A percentile compares a stretch with the other conserved stretches of the same genome.
Conservation (phyloP, 257 asterid genomes). For the Rubia yunnanensis region DNA sequence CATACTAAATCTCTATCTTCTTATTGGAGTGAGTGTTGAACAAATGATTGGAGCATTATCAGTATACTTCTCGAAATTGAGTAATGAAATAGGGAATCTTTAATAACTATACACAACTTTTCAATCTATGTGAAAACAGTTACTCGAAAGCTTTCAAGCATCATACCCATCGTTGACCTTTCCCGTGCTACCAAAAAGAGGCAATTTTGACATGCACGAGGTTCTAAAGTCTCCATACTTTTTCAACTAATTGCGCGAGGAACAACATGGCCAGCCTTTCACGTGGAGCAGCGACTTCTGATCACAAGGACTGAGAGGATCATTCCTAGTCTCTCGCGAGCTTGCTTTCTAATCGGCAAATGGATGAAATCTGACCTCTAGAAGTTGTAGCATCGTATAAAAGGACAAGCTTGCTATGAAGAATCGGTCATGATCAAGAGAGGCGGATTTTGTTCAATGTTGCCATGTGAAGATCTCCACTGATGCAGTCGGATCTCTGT, state of each 20-base stretch:
- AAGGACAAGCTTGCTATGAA: not conserved
- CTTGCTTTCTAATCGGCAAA: not conserved
- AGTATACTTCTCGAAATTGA: not conserved
- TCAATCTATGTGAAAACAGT: slow-evolving; percentile 23
- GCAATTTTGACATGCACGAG: slow-evolving; percentile 53
- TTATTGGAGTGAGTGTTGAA: too few relatives aligned
- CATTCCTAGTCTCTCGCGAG: not conserved
- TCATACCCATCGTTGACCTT: slow-evolving; percentile 57
- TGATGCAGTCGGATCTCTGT: too few relatives aligned
- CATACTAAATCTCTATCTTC: slow-evolving; percentile 10
- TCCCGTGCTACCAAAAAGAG: slow-evolving; percentile 72
- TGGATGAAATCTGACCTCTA: not conserved
- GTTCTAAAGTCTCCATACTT: slow-evolving; percentile 75
- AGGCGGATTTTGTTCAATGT: too few relatives aligned
- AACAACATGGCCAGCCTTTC: not conserved
- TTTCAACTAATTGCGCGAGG: slow-evolving; percentile 47
- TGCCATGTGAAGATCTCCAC: too few relatives aligned
- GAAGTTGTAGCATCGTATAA: not conserved
- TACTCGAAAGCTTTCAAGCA: slow-evolving; percentile 66
- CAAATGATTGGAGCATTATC: too few relatives aligned
- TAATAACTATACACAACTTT: not conserved
- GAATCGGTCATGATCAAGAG: too few relatives aligned
- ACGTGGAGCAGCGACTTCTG: not conserved
- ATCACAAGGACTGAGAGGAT: not conserved
- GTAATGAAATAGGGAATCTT: not conserved